Conservation (phyloP, 345 rosid species). For the Arabis alpina region DNA sequence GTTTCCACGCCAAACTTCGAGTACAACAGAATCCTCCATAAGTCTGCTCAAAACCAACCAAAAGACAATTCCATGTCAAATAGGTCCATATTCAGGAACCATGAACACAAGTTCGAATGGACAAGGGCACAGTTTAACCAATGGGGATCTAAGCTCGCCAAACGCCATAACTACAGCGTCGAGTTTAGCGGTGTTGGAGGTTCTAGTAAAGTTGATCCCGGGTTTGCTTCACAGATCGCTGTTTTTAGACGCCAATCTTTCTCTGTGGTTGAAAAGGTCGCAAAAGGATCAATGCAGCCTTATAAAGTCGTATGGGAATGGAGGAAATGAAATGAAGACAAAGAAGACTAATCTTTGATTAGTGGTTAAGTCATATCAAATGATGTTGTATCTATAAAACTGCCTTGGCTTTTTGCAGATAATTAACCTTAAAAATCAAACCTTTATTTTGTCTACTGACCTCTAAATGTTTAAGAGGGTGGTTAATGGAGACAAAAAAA, state of each 20-base stretch:
- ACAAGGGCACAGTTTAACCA: conserved; percentile 77
- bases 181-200: conserved; percentile 97
- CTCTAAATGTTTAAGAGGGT: no score
- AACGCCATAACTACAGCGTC: conserved; percentile 60
- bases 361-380: no score
- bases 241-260: conserved; percentile 52
- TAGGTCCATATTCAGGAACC: conserved; percentile 75
- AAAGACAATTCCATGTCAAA: conserved; percentile 54
- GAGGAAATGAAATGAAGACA: no score
- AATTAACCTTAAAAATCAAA: no score
- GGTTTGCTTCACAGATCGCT: conserved; percentile 51
- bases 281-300: neutral
- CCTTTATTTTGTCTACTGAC: no score
- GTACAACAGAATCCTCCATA: conserved; percentile 82
- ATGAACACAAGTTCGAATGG: conserved; percentile 99
- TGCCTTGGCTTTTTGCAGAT: no score
- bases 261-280: neutral
- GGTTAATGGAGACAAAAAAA: no score
- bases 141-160: conserved; percentile 74
- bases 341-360: no score
- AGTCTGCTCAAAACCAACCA: conserved; percentile 44
- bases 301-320: no score
- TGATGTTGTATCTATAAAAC: no score
- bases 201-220: conserved; percentile 42
- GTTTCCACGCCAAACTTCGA: conserved; percentile 95